A percentile compares a stretch with the other conserved stretches of the same genome.
Conservation (phyloP, 805 yeast species). For the Ogataea allantospora region DNA sequence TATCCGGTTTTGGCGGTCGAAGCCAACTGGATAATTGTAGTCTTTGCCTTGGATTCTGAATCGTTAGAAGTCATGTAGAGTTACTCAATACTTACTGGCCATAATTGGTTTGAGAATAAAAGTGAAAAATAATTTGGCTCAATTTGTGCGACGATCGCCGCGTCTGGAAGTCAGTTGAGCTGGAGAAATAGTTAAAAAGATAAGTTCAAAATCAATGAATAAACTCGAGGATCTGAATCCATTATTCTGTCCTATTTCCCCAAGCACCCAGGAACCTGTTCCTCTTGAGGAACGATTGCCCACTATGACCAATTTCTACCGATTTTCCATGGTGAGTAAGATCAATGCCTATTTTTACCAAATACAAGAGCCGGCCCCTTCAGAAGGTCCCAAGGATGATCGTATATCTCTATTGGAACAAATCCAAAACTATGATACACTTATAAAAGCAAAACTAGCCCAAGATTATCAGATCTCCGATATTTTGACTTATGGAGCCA, state of each 20-base stretch:
- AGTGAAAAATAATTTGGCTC: neutral
- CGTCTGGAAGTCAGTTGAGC: constrained; percentile 3
- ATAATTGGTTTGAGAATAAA: constrained; percentile 5
- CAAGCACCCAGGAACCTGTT: neutral
- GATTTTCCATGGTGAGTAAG: constrained; percentile 26
- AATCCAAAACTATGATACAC: constrained; percentile 29
- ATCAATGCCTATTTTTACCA: constrained; percentile 35
- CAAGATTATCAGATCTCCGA: constrained; percentile 31
- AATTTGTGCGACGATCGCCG: constrained; percentile 12
- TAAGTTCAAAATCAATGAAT: constrained; percentile 11
- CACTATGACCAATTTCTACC: constrained; percentile 32
- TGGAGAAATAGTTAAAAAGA: neutral
- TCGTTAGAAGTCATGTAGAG: constrained; percentile 5
- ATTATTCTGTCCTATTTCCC: constrained; percentile 19
- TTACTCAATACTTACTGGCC: constrained; percentile 23
- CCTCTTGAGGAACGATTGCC: constrained; percentile 20
- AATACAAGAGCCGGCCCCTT: constrained; percentile 17
- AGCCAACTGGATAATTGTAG: constrained; percentile 78
- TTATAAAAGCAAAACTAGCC: constrained; percentile 25
- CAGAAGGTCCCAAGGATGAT: constrained; percentile 9
- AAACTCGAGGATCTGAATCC: constrained; percentile 24
- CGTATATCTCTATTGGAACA: constrained; percentile 24
- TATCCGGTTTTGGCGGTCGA: constrained; percentile 92
- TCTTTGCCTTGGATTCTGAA: constrained; percentile 66
- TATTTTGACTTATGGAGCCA: constrained; percentile 30